These are phyloP conservation scores for Cercospora sp. DNA, from an alignment of 2,329 filamentous ascomycete species.

Conservation along the genomic window DNA sequence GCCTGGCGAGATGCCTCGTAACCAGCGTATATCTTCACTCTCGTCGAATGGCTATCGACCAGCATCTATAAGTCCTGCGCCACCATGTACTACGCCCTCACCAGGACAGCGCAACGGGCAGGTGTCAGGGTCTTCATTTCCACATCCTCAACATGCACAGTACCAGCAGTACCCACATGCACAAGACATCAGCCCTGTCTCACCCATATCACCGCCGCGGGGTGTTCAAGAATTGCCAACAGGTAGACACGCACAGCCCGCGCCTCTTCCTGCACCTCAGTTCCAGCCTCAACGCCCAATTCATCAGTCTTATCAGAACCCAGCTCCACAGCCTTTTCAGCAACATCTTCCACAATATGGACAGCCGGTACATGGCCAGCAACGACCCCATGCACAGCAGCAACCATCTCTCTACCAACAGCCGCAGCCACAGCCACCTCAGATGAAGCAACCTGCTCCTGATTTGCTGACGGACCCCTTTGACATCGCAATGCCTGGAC, in stretches of 20 bases:
- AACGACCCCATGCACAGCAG: conserved; percentile 21
- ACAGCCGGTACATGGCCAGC: conserved; percentile 19
- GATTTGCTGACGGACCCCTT: conserved; percentile 66
- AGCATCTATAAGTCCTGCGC: conserved; percentile 1
- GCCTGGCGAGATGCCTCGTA: conserved; percentile 11
- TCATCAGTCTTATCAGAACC: conserved; percentile 14
- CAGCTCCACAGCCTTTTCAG: conserved; percentile 11
- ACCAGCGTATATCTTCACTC: conserved; percentile 10
- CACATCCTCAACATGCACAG: conserved; percentile 38
- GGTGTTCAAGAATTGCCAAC: conserved; percentile 29
- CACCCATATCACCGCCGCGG: conserved; percentile 35
- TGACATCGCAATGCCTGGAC: conserved; percentile 58
- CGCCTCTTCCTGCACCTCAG: conserved; percentile 36
- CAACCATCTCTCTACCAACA: conserved; percentile 19
- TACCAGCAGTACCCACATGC: conserved; percentile 25
- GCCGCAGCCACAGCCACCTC: conserved; percentile 23
- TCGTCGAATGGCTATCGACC: conserved; percentile 8
- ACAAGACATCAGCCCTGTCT: conserved; percentile 36
- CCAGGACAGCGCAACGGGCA: conserved; percentile 33
- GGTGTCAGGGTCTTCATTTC: conserved; percentile 33
- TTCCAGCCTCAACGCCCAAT: conserved; percentile 21
- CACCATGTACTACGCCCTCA: conserved; percentile 32
- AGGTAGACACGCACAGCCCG: conserved; percentile 27
- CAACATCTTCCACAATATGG: conserved; percentile 16
- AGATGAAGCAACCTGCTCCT: conserved; percentile 42